A percentile compares a stretch with the other conserved stretches of the same genome.
Evolutionary conservation across 352 stramenopile species (phyloP).

Genomic region (Thraustotheca clavata): DNA sequence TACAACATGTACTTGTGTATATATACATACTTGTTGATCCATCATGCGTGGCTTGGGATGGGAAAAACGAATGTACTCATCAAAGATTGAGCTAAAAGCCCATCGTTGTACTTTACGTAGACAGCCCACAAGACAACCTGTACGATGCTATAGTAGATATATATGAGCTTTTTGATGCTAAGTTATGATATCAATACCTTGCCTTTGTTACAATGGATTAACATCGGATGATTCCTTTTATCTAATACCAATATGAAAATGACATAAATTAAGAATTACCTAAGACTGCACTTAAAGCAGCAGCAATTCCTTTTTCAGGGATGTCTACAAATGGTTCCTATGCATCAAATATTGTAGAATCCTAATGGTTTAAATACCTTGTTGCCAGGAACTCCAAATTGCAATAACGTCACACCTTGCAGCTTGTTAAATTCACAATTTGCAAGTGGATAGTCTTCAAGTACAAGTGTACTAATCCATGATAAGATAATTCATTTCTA

Average conservation of each 20-base stretch:
- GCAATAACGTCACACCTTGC: constrained; percentile 68
- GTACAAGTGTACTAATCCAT: constrained; percentile 43
- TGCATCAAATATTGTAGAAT: neutral
- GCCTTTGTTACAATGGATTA: constrained; percentile 85
- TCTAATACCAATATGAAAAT: constrained; percentile 25
- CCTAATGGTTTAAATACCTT: constrained; percentile 30
- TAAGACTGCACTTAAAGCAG: constrained; percentile 62
- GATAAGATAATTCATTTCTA: neutral
- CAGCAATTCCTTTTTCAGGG: constrained; percentile 64
- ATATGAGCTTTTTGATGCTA: neutral
- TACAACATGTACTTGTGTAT: neutral
- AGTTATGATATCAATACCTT: constrained; percentile 36
- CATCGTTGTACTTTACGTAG: constrained; percentile 75
- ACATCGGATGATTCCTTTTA: constrained; percentile 76
- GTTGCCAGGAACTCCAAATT: constrained; percentile 80
- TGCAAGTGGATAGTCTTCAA: constrained; percentile 80
- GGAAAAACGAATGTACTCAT: constrained; percentile 83
- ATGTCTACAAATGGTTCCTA: constrained; percentile 84
- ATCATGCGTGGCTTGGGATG: constrained; percentile 79
- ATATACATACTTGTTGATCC: constrained; percentile 54
- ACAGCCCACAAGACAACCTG: constrained; percentile 65
- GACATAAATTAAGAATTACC: neutral
- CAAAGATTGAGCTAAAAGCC: constrained; percentile 75
- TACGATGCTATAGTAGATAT: constrained; percentile 46
- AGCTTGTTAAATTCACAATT: constrained; percentile 76